A percentile compares a stretch with the other conserved stretches of the same genome.
These are phyloP conservation scores for Entonaema liquescens DNA, from an alignment of 495 filamentous ascomycete genomes.

Conservation along the genomic window DNA sequence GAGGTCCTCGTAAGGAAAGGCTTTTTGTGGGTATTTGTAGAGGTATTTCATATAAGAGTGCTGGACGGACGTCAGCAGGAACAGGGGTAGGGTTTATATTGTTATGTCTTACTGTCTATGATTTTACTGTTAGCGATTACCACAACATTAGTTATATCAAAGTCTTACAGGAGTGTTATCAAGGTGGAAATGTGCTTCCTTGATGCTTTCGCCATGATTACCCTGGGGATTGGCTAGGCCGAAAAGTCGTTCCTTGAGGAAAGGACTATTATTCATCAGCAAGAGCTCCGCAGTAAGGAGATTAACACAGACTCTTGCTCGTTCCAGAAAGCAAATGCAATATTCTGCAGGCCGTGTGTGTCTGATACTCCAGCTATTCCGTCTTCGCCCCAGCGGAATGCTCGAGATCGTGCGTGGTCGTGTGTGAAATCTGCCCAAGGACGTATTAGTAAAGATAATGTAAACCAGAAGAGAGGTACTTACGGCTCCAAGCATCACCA, in stretches of 20 bases:
- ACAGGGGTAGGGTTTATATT: neutral
- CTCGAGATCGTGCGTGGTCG: conserved; percentile 85
- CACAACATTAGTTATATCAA: neutral
- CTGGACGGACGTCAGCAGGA: conserved; percentile 52
- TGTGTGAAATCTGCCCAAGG: conserved; percentile 80
- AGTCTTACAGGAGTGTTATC: conserved; percentile 82
- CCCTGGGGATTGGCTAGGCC: conserved; percentile 95
- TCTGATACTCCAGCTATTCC: conserved; percentile 97
- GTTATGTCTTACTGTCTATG: conserved; percentile 53
- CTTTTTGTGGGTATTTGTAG: conserved; percentile 94
- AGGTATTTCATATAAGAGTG: conserved; percentile 99
- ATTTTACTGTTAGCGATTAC: conserved; percentile 34
- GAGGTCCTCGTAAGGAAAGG: conserved; percentile 90
- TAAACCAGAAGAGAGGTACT: conserved; percentile 48
- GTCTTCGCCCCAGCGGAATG: conserved; percentile 95
- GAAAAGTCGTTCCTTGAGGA: conserved; percentile 93
- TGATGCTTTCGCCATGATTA: conserved; percentile 95
- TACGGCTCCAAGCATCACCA: conserved; percentile 96
- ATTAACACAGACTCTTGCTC: conserved; percentile 78
- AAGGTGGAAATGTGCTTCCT: conserved; percentile 94
- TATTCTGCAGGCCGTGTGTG: conserved; percentile 86
- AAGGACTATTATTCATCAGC: conserved; percentile 65
- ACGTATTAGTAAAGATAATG: conserved; percentile 4
- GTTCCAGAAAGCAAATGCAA: conserved; percentile 98
- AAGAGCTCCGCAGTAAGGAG: neutral